These are phyloP conservation scores for Hagleromyces aurorensis DNA, from an alignment of 805 yeast species.

Conservation along the genomic window DNA sequence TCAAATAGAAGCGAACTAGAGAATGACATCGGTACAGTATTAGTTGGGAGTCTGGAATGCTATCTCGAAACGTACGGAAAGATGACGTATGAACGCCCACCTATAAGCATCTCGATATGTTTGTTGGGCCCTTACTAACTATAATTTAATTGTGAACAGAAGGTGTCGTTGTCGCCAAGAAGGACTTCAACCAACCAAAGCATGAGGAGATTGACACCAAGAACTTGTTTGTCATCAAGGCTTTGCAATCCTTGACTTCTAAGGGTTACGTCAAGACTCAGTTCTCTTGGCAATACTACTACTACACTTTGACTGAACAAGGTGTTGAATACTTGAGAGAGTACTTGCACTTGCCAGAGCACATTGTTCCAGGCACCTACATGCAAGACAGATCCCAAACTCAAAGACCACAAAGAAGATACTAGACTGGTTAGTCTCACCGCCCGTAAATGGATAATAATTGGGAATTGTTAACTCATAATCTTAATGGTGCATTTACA, in stretches of 20 bases:
- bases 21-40: too few species aligned
- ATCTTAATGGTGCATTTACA: too few species aligned
- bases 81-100: too few species aligned
- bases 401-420: constrained; percentile 48
- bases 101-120: too few species aligned
- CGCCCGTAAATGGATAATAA: too few species aligned
- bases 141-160: too few species aligned
- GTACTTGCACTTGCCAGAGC: constrained; percentile 97
- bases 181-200: constrained; percentile 94
- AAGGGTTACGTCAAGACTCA: constrained; percentile 99
- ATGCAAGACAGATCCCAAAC: constrained; percentile 84
- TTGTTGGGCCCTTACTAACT: too few species aligned
- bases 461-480: too few species aligned
- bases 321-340: constrained; percentile 98
- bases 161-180: constrained; percentile 99
- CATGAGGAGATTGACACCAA: constrained; percentile 98
- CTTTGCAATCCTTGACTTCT: constrained; percentile 97
- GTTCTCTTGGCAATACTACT: constrained; percentile 99
- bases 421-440: constrained; percentile 7
- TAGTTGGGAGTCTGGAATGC: too few species aligned
- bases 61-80: too few species aligned
- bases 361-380: constrained; percentile 97
- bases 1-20: too few species aligned
- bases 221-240: constrained; percentile 97
- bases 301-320: constrained; percentile 99